Base-by-base conservation (phyloP, 192 early-diverging fungal genomes). In the Coemansia sp. region DNA sequence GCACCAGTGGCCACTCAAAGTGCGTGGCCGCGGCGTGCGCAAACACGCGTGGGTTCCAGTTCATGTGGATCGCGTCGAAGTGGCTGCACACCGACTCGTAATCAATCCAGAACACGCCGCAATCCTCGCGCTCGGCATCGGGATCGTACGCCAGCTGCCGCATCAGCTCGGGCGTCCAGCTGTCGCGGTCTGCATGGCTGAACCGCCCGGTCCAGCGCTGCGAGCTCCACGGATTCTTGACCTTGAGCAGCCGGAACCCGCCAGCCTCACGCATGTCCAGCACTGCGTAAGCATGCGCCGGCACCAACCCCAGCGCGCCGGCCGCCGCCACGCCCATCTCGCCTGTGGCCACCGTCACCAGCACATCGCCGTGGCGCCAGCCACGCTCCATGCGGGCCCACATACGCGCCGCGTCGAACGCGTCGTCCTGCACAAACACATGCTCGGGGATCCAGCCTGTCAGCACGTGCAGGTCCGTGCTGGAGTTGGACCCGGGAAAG, bases 391-490 rank as follows among this genome's bases (percentile, higher is more conserved):
- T 83, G 10, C 91, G 79, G 34, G 76, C 75, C 94, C 94, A 96
- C n/a, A 85, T 88, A 31, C 78, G 84, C 3, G 88, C 85, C 16
- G 70, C 68, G 20, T 89, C 73, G 70, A 94, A 92, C 16, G 67
- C 66, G 62, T 66, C 67, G 63, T 77, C 92, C 32, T 90, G 82
- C 52, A 95, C 86, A 81, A 95, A 95, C 11, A 97, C 81, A 49
- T 94, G 87, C 66, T 97, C 95, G 3, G 95, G 95, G 32, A 96
- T 91, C 95, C 95, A 97, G 2, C 92, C 95, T 3, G 95, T 95
- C 67, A 97, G 74, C 8, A 91, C 86, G 54, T 95, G 87, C 28
- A 96, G 75, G 73, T 97, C 95, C 40, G 94, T 94, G 40, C 95
- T 92, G 11, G 95, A 93, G 74, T 95, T 96, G 51, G 94, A 95